Conservation (phyloP, 352 stramenopile genomes). For the Peronospora farinosa region DNA sequence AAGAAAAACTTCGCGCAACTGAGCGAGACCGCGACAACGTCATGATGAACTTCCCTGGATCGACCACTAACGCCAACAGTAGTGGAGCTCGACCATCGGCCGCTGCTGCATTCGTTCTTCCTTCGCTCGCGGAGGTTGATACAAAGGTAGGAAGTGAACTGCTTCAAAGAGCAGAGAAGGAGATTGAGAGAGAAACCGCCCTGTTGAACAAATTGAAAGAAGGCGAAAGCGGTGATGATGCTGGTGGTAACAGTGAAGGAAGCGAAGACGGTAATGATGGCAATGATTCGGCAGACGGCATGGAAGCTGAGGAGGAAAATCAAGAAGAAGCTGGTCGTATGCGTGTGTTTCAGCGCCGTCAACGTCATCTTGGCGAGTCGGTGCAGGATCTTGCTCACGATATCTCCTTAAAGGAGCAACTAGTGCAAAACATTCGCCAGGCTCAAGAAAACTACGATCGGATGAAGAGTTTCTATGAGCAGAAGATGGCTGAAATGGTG, state of each 20-base stretch:
- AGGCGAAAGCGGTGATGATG: constrained; percentile 44
- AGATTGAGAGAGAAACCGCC: constrained; percentile 71
- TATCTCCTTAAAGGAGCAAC: constrained; percentile 83
- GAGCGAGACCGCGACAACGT: constrained; percentile 65
- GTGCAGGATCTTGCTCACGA: constrained; percentile 75
- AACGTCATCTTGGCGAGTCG: constrained; percentile 71
- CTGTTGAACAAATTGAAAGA: constrained; percentile 67
- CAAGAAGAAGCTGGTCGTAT: constrained; percentile 72
- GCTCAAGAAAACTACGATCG: constrained; percentile 79
- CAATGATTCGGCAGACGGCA: constrained; percentile 35
- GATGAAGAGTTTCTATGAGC: constrained; percentile 78
- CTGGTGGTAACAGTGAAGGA: constrained; percentile 33
- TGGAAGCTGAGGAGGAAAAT: constrained; percentile 32
- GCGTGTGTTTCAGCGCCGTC: constrained; percentile 76
- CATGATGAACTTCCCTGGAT: constrained; percentile 32
- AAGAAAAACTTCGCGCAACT: constrained; percentile 63
- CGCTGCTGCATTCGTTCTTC: constrained; percentile 30
- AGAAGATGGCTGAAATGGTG: constrained; percentile 79
- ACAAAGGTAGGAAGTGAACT: constrained; percentile 59
- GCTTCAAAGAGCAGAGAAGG: constrained; percentile 61
- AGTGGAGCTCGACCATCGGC: constrained; percentile 15
- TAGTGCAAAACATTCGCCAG: constrained; percentile 72
- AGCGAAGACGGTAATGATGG: constrained; percentile 27
- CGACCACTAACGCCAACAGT: constrained; percentile 1
- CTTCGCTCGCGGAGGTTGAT: constrained; percentile 38